phyloP scores from a whole-genome alignment of 768 basidiomycete genomes.

The Boletellus ananiceps region DNA sequence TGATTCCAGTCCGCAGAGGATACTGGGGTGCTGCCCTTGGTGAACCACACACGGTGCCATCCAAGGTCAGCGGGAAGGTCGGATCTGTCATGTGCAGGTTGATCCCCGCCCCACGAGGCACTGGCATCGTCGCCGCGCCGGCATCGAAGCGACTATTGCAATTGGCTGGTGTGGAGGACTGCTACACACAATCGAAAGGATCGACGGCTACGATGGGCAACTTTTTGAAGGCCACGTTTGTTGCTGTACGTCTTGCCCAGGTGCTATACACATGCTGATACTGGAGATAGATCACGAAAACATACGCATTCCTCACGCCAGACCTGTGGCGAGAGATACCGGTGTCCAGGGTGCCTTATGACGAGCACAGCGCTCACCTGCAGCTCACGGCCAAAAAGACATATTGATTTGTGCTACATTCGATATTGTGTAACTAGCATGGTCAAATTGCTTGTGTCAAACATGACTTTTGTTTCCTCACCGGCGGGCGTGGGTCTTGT shows the following conservation, averaged over 20 bases:
- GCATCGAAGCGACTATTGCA: slow-evolving; percentile 95
- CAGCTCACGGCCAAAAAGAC: slow-evolving; percentile 78
- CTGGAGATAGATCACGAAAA: slow-evolving; percentile 80
- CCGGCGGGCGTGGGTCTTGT: background rate
- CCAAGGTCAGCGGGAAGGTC: slow-evolving; percentile 97
- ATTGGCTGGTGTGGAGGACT: slow-evolving; percentile 96
- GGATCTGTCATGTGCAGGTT: slow-evolving; percentile 99
- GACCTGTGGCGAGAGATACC: slow-evolving; percentile 97
- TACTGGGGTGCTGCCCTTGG: slow-evolving; percentile 99
- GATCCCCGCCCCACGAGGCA: slow-evolving; percentile 97
- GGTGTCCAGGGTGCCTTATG: slow-evolving; percentile 84
- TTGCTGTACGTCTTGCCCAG: slow-evolving; percentile 55
- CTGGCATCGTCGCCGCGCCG: slow-evolving; percentile 98
- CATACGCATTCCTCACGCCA: slow-evolving; percentile 96
- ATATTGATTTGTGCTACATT: slow-evolving; percentile 39
- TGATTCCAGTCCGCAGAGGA: slow-evolving; percentile 96
- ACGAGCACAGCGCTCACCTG: slow-evolving; percentile 92
- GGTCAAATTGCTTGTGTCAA: background rate
- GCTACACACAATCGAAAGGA: slow-evolving; percentile 97
- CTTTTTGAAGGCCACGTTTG: slow-evolving; percentile 97
- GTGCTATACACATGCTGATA: slow-evolving; percentile 2
- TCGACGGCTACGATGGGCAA: slow-evolving; percentile 99
- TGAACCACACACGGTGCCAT: slow-evolving; percentile 98
- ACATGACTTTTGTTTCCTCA: background rate
- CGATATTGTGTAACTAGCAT: background rate